These are phyloP conservation scores for Rhinocladiella mackenziei DNA, from an alignment of 2,329 filamentous ascomycete genomes.

Conservation along the genomic window DNA sequence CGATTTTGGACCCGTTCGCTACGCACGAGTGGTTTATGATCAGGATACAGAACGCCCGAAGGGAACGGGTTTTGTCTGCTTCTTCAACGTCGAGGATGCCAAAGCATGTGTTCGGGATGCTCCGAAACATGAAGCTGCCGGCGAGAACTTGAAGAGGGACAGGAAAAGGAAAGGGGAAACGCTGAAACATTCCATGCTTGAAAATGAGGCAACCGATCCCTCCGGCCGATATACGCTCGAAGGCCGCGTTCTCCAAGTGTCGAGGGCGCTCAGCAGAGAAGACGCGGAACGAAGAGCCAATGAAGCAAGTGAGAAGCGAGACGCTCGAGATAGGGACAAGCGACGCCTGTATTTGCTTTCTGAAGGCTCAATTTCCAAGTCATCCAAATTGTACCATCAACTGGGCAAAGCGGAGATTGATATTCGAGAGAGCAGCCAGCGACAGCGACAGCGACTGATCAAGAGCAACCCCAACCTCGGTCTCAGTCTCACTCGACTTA, in stretches of 20 bases:
- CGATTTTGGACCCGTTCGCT: conserved; percentile 83
- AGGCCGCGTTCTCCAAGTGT: conserved; percentile 78
- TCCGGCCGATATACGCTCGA: conserved; percentile 85
- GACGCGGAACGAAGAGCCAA: conserved; percentile 74
- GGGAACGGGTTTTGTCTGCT: conserved; percentile 93
- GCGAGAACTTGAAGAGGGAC: conserved; percentile 39
- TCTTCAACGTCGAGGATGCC: conserved; percentile 72
- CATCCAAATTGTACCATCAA: conserved; percentile 70
- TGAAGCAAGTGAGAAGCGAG: conserved; percentile 59
- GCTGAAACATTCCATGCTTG: conserved; percentile 74
- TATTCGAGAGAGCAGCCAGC: conserved; percentile 80
- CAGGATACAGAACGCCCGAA: conserved; percentile 77
- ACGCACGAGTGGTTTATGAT: conserved; percentile 88
- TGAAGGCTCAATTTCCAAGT: conserved; percentile 77
- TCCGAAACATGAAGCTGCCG: conserved; percentile 54
- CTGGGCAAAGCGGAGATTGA: conserved; percentile 76
- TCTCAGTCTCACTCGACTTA: conserved; percentile 82
- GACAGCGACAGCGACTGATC: conserved; percentile 84
- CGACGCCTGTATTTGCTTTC: conserved; percentile 80
- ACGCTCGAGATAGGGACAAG: conserved; percentile 73
- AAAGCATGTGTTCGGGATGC: conserved; percentile 70
- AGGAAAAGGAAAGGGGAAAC: conserved; percentile 40
- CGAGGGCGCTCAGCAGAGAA: conserved; percentile 77
- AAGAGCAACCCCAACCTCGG: conserved; percentile 87
- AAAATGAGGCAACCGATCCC: conserved; percentile 78